These are phyloP conservation scores for Tricholoma saponaceum DNA, from an alignment of 768 basidiomycete species.

Conservation along the genomic window DNA sequence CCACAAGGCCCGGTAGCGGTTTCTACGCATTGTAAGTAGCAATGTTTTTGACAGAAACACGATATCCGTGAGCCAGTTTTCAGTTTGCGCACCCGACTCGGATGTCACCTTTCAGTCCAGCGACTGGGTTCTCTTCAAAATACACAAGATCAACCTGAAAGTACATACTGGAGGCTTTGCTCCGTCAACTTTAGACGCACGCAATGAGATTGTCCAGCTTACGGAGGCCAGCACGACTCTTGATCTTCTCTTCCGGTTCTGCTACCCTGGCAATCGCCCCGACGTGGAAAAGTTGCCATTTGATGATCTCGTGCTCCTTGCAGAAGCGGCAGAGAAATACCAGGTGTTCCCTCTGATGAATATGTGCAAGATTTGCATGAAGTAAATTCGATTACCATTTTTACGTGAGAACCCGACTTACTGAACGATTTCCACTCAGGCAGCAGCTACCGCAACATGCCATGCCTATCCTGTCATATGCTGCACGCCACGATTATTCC, in stretches of 20 bases:
- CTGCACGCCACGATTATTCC: neutral
- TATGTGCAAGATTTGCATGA: neutral
- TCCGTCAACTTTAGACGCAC: conserved; percentile 1
- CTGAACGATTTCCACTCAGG: neutral
- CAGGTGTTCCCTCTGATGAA: neutral
- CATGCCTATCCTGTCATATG: neutral
- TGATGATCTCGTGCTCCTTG: neutral
- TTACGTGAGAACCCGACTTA: neutral
- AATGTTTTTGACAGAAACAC: neutral
- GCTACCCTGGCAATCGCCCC: neutral
- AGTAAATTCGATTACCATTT: neutral
- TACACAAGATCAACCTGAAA: conserved; percentile 12
- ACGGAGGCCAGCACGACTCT: neutral
- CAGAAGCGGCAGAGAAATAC: neutral
- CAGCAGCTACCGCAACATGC: neutral
- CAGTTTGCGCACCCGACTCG: conserved; percentile 6
- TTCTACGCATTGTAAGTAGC: neutral
- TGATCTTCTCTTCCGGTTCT: neutral
- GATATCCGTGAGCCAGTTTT: neutral
- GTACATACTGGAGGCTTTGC: conserved; percentile 5
- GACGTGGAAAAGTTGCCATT: neutral
- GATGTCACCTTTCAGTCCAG: conserved; percentile 11
- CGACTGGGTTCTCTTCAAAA: conserved; percentile 8
- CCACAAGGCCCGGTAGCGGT: too few species aligned
- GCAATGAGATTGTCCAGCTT: conserved; percentile 3